These are phyloP conservation scores for Spencermartinsiella ligniputridi DNA, from an alignment of 1,139 yeast species.

Conservation along the genomic window DNA sequence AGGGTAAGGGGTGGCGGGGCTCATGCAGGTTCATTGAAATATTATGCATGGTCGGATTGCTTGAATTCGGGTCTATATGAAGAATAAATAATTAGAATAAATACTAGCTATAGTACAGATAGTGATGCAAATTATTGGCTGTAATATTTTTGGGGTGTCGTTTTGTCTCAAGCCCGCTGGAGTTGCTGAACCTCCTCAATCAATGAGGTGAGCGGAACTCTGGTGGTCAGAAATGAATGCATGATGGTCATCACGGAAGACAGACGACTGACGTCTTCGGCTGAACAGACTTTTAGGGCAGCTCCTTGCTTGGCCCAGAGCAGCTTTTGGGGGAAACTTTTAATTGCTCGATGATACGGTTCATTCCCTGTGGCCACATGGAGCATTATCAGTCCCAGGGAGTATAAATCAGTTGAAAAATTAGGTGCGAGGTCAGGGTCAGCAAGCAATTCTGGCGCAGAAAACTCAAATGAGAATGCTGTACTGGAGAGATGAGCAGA, in stretches of 20 bases:
- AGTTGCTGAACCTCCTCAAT: slow-evolving; percentile 6
- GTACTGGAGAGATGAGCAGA: slow-evolving; percentile 5
- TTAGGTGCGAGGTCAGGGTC: slow-evolving; percentile 11
- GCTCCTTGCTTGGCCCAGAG: slow-evolving; percentile 24
- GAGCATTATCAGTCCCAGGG: slow-evolving; percentile 23
- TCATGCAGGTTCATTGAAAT: too few relatives aligned
- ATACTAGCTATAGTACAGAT: too few relatives aligned
- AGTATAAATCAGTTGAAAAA: slow-evolving; percentile 20
- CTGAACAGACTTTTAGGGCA: slow-evolving; percentile 18
- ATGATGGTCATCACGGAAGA: slow-evolving; percentile 10
- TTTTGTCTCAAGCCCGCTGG: too few relatives aligned
- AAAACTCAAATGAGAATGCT: slow-evolving; percentile 21
- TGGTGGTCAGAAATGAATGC: not conserved
- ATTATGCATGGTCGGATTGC: too few relatives aligned
- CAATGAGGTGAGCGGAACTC: slow-evolving; percentile 10
- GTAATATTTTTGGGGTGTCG: too few relatives aligned
- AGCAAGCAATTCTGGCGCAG: slow-evolving; percentile 24
- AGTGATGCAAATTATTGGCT: too few relatives aligned
- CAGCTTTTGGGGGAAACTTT: slow-evolving; percentile 21
- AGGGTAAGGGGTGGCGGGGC: not conserved
- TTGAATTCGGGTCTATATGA: too few relatives aligned
- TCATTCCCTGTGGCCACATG: slow-evolving; percentile 23
- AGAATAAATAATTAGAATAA: too few relatives aligned
- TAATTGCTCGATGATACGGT: slow-evolving; percentile 23
- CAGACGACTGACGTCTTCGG: slow-evolving; percentile 18